Evolutionary conservation across 225 moss, liverwort and hornwort species (phyloP).

Genomic region (Neckera pumila): DNA sequence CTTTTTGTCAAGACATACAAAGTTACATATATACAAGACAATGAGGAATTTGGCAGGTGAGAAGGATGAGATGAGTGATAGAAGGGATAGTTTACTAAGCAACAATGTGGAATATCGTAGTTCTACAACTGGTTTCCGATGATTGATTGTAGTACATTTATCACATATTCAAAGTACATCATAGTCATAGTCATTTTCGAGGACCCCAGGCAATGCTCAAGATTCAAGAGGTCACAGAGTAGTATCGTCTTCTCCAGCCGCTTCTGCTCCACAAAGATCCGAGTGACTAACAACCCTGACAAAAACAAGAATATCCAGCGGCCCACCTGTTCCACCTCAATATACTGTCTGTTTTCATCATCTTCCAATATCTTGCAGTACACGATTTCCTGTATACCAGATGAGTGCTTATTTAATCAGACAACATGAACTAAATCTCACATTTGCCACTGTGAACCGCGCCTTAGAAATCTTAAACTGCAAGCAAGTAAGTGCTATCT

Average conservation of each 20-base stretch:
- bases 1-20: neutral
- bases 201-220: neutral
- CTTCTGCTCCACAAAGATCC: slow-evolving; percentile 59
- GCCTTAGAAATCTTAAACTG: neutral
- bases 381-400: slow-evolving; percentile 50
- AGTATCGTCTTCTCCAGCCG: slow-evolving; percentile 54
- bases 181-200: neutral
- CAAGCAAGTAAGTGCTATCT: neutral
- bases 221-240: neutral
- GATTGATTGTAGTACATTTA: neutral
- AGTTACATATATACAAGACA: neutral
- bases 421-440: neutral
- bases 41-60: neutral
- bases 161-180: neutral
- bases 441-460: neutral
- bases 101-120: neutral
- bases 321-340: slow-evolving; percentile 84
- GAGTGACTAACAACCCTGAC: slow-evolving; percentile 52
- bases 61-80: neutral
- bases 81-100: neutral
- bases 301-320: slow-evolving; percentile 79
- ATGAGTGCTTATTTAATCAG: neutral
- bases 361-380: slow-evolving; percentile 83
- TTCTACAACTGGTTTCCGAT: too few species aligned
- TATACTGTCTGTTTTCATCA: slow-evolving; percentile 69